Evolutionary conservation across 1,284 basidiomycete genomes (phyloP), one percentile per base, ranked within the genome.

Genomic region (Coriolopsis trogii): DNA sequence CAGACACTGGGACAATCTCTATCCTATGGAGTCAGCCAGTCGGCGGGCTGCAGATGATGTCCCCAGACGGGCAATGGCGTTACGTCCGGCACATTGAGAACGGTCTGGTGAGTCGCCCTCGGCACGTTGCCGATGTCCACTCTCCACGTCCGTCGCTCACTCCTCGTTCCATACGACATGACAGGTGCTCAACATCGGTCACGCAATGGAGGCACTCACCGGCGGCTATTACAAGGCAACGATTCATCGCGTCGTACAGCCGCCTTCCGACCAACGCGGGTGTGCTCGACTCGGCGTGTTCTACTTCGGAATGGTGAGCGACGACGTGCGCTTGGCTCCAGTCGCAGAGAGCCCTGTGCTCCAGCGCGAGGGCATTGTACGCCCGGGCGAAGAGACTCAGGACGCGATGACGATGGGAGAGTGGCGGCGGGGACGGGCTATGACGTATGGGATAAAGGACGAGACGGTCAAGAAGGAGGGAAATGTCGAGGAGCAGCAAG

Each of bases 61-160:
- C 73, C 0, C 72, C 59, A 4, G 76, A 80, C 30, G 78, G 77
- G 1, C 70, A 62, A 23, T 85, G 83, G 83, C 74, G 75, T 41
- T 85, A 80, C 79, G 70, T 83, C 6, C 75, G 69, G 49, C 82
- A 85, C 58, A 71, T 84, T 13, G 78, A 81, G 12, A 84, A 85
- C 48, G 82, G 80, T 0, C 62, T 85, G 33, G 82, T 83, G 55
- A 24, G 44, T 43, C 3, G 15, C 9, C 25, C 13, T 37, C 23
- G 12, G 5, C 9, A n/a, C n/a, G n/a, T n/a, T n/a, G n/a, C n/a
- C n/a, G n/a, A n/a, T n/a, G n/a, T n/a, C n/a, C n/a, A n/a, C n/a
- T n/a, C n/a, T n/a, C n/a, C n/a, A n/a, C n/a, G n/a, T n/a, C n/a
- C n/a, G n/a, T n/a, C n/a, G n/a, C n/a, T n/a, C n/a, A n/a, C n/a